Evolutionary conservation across 2,329 filamentous ascomycete species (phyloP), one percentile per base, ranked within the genome.

Genomic region (Sporothrix protearum): DNA sequence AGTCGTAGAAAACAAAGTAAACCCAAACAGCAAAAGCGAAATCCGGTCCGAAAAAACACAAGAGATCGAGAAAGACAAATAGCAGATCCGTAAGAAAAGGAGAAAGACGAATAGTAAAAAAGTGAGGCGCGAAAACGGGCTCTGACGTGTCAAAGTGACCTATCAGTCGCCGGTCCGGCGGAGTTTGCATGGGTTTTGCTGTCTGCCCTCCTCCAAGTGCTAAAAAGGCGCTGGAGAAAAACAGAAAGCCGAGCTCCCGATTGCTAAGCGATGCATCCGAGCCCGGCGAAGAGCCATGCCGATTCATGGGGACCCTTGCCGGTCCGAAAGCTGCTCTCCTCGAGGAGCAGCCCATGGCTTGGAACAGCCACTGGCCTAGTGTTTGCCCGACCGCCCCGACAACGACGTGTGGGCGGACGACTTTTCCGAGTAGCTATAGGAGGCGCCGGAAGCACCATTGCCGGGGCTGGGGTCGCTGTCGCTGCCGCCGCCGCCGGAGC

Each of bases 61-160:
- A 59, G n/a, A 25, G 59, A 63, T 63, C 42, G n/a, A 36, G 12
- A 42, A 45, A 25, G 49, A 25, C 49, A 25, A 63, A 45, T 33
- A 63, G 59, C 36, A 63, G 22, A 63, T 53, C 36, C 36, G 59
- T 63, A 45, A 16, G 57, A 63, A 33, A 25, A 63, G 57, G 33
- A 19, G 57, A 53, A 53, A 64, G 33, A 45, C 16, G 22, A 19
- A 28, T 16, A 28, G 36, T 8, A 45, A 14, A 22, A 64, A 63
- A 64, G 28, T 64, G 42, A 64, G 36, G 28, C 36, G 33, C 42
- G 59, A 45, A 22, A 25, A 28, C n/a, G 36, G 59, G 59, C 59
- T 42, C 59, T 64, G 59, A 64, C 59, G 59, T 64, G 59, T 64
- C 59, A 64, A 64, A 64, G 36, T 64, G 59, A 64, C 33, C 28